These are phyloP conservation scores for Geotrichum candidum DNA, from an alignment of 1,139 yeast species.

Conservation along the genomic window DNA sequence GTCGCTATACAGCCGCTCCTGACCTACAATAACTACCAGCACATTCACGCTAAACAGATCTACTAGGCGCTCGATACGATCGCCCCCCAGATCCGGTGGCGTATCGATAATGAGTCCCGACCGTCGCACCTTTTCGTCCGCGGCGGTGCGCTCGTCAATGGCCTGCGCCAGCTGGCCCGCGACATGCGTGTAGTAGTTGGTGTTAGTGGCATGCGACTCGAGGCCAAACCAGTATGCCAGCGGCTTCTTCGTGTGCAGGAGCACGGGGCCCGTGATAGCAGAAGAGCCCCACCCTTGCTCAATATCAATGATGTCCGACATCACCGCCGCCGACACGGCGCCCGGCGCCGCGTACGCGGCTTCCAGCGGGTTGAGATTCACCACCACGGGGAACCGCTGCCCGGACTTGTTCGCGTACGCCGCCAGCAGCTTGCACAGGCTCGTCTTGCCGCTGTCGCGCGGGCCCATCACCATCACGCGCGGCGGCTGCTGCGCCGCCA, in stretches of 20 bases:
- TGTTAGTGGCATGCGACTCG: constrained; percentile 53
- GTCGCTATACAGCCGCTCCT: constrained; percentile 55
- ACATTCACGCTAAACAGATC: constrained; percentile 49
- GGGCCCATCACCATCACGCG: constrained; percentile 71
- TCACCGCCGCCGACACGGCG: constrained; percentile 73
- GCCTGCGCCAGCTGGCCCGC: constrained; percentile 55
- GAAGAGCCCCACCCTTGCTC: constrained; percentile 84
- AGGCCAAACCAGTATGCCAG: constrained; percentile 75
- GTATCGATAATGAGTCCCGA: constrained; percentile 79
- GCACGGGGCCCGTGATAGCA: constrained; percentile 80
- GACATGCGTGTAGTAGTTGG: constrained; percentile 53
- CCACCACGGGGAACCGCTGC: constrained; percentile 50
- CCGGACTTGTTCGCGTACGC: constrained; percentile 74
- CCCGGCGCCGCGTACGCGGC: constrained; percentile 83
- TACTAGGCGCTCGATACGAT: constrained; percentile 51
- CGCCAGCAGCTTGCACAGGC: constrained; percentile 60
- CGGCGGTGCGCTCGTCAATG: constrained; percentile 48
- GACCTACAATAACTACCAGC: constrained; percentile 37
- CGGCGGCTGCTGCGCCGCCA: constrained; percentile 39
- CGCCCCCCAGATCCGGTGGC: constrained; percentile 41
- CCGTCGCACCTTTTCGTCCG: constrained; percentile 47
- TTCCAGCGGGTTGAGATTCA: constrained; percentile 78
- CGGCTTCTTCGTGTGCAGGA: constrained; percentile 82
- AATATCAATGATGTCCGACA: constrained; percentile 73
- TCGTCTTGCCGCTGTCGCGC: constrained; percentile 68